A percentile compares a stretch with the other conserved stretches of the same genome.
Evolutionary conservation across 345 rosid genomes (phyloP).

Genomic region (Barbarea vulgaris): DNA sequence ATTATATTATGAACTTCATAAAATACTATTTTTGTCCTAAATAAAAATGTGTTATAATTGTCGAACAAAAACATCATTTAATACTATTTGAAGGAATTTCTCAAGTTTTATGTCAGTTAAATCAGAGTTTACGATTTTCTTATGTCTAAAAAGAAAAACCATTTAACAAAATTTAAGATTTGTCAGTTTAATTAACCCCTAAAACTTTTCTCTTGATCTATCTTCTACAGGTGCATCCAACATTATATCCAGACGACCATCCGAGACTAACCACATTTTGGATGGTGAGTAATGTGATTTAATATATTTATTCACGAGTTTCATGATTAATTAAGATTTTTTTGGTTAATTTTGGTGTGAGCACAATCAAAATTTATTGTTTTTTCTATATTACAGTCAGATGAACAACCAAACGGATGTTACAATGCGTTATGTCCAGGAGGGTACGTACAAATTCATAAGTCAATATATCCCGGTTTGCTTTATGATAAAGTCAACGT

Average conservation of each 20-base stretch:
- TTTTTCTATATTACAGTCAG: slow-evolving; percentile 28
- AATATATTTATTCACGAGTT: background rate
- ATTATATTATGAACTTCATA: too few species aligned
- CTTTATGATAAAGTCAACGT: slow-evolving; percentile 15
- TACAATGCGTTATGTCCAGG: slow-evolving; percentile 36
- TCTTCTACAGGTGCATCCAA: slow-evolving; percentile 10
- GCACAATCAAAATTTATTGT: background rate
- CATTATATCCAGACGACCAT: slow-evolving; percentile 26
- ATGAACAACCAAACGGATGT: slow-evolving; percentile 21
- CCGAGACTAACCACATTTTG: slow-evolving; percentile 36
- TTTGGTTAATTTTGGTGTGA: slow-evolving; percentile 2
- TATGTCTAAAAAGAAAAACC: background rate
- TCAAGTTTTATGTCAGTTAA: too few species aligned
- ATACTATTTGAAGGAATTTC: too few species aligned
- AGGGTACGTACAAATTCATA: slow-evolving; percentile 32
- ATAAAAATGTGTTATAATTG: too few species aligned
- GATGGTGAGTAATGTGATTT: slow-evolving; percentile 17
- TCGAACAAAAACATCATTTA: too few species aligned
- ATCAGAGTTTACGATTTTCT: background rate
- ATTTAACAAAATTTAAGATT: background rate
- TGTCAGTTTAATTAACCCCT: background rate
- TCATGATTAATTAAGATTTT: background rate
- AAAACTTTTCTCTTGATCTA: background rate
- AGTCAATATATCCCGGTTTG: slow-evolving; percentile 38
- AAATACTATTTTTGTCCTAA: too few species aligned